Percentiles rank a stretch among this genome's conserved stretches.
Evolutionary conservation across 1,284 basidiomycete species (phyloP).

Genomic region (Moesziomyces antarcticus): DNA sequence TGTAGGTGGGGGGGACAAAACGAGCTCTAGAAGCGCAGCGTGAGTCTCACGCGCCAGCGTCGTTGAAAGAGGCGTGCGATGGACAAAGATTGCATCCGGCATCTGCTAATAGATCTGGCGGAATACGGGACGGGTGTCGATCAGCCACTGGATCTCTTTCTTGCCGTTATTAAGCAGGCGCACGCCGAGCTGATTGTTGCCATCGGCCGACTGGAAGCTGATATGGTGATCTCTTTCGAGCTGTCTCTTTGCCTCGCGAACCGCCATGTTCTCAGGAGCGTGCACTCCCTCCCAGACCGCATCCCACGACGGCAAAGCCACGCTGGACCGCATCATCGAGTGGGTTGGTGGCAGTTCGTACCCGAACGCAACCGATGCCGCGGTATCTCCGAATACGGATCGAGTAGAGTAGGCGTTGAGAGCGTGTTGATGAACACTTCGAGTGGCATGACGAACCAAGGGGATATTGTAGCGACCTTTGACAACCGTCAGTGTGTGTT

Average conservation of each 20-base stretch:
- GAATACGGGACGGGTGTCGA: not conserved
- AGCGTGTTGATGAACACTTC: not conserved
- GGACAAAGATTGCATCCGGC: too few relatives aligned
- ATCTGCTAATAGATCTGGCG: not conserved
- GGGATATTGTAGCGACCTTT: not conserved
- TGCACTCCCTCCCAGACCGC: not conserved
- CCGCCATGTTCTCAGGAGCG: not conserved
- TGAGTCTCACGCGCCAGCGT: too few relatives aligned
- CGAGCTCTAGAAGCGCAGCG: too few relatives aligned
- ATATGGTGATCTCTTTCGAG: not conserved
- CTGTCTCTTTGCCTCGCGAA: not conserved
- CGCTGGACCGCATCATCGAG: too few relatives aligned
- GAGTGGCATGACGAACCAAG: not conserved
- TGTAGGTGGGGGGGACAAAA: too few relatives aligned
- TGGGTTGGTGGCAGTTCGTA: not conserved
- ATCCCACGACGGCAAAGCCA: not conserved
- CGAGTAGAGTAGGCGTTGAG: not conserved
- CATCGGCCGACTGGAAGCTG: not conserved
- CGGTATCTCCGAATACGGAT: conserved; percentile 8
- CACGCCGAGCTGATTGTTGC: not conserved
- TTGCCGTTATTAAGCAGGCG: not conserved
- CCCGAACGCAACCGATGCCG: conserved; percentile 11
- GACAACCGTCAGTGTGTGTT: not conserved
- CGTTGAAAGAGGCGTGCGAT: not conserved
- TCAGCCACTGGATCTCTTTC: not conserved